Conservation (phyloP, 768 basidiomycete genomes). For the Tricholoma matsutake region DNA sequence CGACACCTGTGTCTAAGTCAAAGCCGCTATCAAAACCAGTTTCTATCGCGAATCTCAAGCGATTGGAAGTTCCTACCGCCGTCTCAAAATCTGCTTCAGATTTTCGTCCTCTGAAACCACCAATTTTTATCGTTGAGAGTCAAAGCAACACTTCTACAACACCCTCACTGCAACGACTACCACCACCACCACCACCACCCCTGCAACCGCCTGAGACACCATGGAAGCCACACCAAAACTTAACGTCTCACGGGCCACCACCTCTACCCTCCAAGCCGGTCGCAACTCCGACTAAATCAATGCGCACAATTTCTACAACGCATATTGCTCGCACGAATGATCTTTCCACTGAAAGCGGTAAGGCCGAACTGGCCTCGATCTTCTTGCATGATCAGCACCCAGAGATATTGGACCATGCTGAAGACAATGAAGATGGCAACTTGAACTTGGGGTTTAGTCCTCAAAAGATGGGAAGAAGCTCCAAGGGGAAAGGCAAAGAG, state of each 20-base stretch:
- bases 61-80: conserved; percentile 8
- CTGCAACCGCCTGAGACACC: conserved; percentile 2
- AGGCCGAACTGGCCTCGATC: conserved; percentile 50
- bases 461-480: conserved; percentile 37
- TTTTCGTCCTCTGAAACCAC: conserved; percentile 4
- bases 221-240: conserved; percentile 12
- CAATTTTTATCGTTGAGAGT: not conserved
- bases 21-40: conserved; percentile 2
- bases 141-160: not conserved
- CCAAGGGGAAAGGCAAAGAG: conserved; percentile 33
- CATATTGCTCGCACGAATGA: conserved; percentile 51
- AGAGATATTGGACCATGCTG: conserved; percentile 26
- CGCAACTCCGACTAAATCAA: conserved; percentile 27
- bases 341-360: conserved; percentile 46
- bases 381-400: conserved; percentile 47
- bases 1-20: conserved; percentile 6
- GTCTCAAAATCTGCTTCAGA: not conserved
- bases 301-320: conserved; percentile 51
- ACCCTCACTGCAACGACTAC: not conserved
- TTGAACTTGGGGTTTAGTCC: conserved; percentile 61
- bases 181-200: conserved; percentile 10
- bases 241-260: conserved; percentile 28
- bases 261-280: conserved; percentile 16
- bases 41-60: conserved; percentile 12
- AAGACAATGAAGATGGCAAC: conserved; percentile 29